Conservation (phyloP, 345 rosid genomes). For the Erucastrum elatum region DNA sequence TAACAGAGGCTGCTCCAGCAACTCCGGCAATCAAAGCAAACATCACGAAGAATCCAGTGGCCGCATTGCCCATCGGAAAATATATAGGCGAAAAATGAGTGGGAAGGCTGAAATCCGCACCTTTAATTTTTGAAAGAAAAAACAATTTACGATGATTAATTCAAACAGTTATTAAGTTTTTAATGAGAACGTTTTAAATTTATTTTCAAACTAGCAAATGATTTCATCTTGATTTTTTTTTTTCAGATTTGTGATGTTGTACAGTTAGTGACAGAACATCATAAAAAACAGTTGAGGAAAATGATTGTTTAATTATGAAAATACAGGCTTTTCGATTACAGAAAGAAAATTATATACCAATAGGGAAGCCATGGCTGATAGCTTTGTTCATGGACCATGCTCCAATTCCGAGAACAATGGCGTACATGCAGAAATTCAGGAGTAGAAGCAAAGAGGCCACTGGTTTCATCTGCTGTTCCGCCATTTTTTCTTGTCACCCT, state of each 20-base stretch:
- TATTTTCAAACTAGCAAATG: background rate
- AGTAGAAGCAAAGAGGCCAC: constrained; percentile 62
- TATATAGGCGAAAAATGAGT: constrained; percentile 88
- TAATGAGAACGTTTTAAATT: background rate
- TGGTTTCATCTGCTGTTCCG: constrained; percentile 47
- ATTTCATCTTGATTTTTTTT: background rate
- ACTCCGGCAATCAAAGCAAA: constrained; percentile 85
- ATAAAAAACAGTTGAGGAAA: background rate
- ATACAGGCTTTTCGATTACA: background rate
- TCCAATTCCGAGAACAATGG: constrained; percentile 68
- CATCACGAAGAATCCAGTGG: constrained; percentile 87
- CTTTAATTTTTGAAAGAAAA: constrained; percentile 40
- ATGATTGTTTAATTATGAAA: background rate
- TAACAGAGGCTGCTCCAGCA: constrained; percentile 76
- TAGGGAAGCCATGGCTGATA: constrained; percentile 70
- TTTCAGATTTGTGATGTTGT: background rate
- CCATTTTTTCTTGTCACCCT: constrained; percentile 43
- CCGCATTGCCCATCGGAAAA: constrained; percentile 96
- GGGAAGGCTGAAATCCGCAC: constrained; percentile 68
- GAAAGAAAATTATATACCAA: constrained; percentile 48
- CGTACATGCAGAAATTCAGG: constrained; percentile 80
- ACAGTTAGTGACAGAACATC: background rate
- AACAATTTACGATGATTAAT: background rate
- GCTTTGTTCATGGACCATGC: constrained; percentile 91
- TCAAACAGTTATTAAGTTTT: background rate